Evolutionary conservation across 331 rosid species (phyloP).

Genomic region (Quercus phellos): DNA sequence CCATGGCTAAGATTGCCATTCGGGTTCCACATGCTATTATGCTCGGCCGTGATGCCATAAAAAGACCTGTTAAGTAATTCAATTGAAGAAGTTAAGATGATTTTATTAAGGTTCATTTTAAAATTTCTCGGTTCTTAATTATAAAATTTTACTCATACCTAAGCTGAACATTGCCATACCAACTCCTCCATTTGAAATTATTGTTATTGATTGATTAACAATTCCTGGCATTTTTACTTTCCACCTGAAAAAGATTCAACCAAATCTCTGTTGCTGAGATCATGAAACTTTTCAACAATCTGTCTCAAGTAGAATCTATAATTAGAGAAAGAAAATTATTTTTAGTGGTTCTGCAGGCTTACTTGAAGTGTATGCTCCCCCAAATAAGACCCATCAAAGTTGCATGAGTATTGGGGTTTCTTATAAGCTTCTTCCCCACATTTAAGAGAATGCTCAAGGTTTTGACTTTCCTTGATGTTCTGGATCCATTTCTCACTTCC

Average conservation of each 20-base stretch:
- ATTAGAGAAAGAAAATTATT: not conserved
- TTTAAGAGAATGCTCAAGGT: slow-evolving; percentile 47
- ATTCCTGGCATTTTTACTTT: slow-evolving; percentile 63
- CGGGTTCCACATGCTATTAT: slow-evolving; percentile 69
- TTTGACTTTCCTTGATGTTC: slow-evolving; percentile 35
- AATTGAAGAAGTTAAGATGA: slow-evolving; percentile 3
- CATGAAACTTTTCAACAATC: not conserved
- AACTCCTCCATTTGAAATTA: slow-evolving; percentile 75
- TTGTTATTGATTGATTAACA: slow-evolving; percentile 49
- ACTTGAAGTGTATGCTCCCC: slow-evolving; percentile 81
- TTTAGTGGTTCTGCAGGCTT: not conserved
- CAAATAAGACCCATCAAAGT: slow-evolving; percentile 70
- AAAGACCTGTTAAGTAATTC: slow-evolving; percentile 55
- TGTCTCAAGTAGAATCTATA: not conserved
- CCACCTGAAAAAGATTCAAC: slow-evolving; percentile 54
- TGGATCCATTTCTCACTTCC: slow-evolving; percentile 26
- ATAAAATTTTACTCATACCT: slow-evolving; percentile 45
- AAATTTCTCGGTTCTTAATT: not conserved
- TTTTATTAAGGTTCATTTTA: not conserved
- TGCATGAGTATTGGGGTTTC: slow-evolving; percentile 90
- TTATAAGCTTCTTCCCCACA: slow-evolving; percentile 67
- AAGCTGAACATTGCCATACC: slow-evolving; percentile 98
- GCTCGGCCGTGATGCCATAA: slow-evolving; percentile 75
- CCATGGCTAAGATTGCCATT: slow-evolving; percentile 61
- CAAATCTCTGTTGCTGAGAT: not conserved